Evolutionary conservation across 306 rosid genomes (phyloP).

Genomic region (Gleditsia sinensis): DNA sequence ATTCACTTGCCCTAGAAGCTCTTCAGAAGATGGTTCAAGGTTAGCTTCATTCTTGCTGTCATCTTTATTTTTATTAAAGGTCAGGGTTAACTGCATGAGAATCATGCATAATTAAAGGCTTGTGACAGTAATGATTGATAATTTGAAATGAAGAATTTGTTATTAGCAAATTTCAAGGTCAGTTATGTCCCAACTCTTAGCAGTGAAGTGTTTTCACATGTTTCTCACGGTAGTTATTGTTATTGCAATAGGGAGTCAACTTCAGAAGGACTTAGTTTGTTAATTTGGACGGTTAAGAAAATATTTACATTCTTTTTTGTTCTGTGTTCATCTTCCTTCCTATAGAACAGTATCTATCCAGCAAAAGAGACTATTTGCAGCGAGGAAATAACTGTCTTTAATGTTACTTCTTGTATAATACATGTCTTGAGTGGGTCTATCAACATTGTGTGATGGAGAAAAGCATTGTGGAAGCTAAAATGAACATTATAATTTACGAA

Average conservation of each 20-base stretch:
- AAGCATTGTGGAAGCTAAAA: not conserved
- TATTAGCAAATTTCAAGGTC: not conserved
- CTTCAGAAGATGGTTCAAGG: constrained; percentile 97
- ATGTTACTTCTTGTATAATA: not conserved
- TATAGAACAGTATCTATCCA: not conserved
- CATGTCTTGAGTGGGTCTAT: constrained; percentile 1
- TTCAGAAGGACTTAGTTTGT: not conserved
- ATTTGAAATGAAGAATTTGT: not conserved
- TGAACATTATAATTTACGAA: not conserved
- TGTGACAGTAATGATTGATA: not conserved
- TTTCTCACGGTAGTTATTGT: not conserved
- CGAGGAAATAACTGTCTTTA: not conserved
- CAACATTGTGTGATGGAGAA: not conserved
- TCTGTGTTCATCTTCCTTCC: not conserved
- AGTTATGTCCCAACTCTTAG: not conserved
- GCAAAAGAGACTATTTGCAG: not conserved
- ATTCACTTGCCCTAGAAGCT: constrained; percentile 89
- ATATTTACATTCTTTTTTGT: not conserved
- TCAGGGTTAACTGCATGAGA: not conserved
- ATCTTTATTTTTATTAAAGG: not conserved
- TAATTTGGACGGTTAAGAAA: not conserved
- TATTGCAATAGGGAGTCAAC: not conserved
- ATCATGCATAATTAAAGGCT: not conserved
- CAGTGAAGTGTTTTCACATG: not conserved
- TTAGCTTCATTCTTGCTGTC: constrained; percentile 16